These are phyloP conservation scores for Fusarium fujikuroi DNA, from an alignment of 2,329 filamentous ascomycete species.

Conservation along the genomic window DNA sequence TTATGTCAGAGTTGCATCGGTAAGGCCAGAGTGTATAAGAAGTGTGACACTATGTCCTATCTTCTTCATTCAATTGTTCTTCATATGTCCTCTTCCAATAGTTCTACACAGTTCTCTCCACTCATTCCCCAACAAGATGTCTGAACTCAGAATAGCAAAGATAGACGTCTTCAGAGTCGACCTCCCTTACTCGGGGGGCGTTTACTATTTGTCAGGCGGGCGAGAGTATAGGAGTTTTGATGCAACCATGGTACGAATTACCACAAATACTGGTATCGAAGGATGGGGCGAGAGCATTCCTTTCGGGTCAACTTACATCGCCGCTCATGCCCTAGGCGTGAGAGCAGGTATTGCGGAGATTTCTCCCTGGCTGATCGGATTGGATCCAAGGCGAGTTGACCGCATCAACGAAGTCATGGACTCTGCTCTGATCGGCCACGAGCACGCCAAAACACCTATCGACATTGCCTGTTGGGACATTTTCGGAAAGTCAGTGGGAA, in stretches of 20 bases:
- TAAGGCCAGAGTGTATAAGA: background rate
- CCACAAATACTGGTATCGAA: slow-evolving; percentile 32
- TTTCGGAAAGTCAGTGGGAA: slow-evolving; percentile 28
- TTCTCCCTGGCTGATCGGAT: slow-evolving; percentile 18
- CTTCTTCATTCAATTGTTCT: background rate
- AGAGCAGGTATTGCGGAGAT: slow-evolving; percentile 33
- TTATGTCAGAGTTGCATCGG: background rate
- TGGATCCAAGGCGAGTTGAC: slow-evolving; percentile 28
- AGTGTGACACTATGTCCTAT: too few species aligned
- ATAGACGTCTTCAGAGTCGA: slow-evolving; percentile 34
- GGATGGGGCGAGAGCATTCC: slow-evolving; percentile 38
- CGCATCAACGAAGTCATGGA: slow-evolving; percentile 39
- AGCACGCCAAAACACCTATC: slow-evolving; percentile 30
- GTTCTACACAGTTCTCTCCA: background rate
- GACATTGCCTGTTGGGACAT: slow-evolving; percentile 38
- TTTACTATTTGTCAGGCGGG: slow-evolving; percentile 29
- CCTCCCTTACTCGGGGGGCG: slow-evolving; percentile 25
- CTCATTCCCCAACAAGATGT: slow-evolving; percentile 33
- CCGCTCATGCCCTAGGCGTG: slow-evolving; percentile 31
- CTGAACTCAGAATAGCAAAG: slow-evolving; percentile 30
- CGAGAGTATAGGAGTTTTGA: slow-evolving; percentile 33
- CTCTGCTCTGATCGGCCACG: slow-evolving; percentile 19
- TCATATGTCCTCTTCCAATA: background rate
- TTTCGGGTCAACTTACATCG: slow-evolving; percentile 33
- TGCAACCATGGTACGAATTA: slow-evolving; percentile 34